Conservation (phyloP, 75 land plant species). For the Pinus albicaulis region DNA sequence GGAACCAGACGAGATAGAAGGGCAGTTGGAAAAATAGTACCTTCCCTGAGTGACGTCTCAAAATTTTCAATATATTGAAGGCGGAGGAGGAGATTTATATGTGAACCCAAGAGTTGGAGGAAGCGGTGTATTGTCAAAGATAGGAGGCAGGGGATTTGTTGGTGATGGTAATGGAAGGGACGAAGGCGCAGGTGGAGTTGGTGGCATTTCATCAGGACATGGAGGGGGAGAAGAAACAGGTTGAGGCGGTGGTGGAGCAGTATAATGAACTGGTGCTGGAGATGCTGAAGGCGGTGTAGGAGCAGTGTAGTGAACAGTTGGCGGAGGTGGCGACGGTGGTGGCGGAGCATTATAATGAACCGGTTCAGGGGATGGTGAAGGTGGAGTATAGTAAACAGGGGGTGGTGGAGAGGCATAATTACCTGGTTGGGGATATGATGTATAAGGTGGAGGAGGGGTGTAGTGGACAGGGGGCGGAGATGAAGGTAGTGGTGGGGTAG, state of each 20-base stretch:
- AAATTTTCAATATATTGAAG: constrained; percentile 3
- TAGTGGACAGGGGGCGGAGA: not conserved
- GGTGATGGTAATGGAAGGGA: not conserved
- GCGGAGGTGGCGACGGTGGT: constrained; percentile 14
- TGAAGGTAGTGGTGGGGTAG: not conserved
- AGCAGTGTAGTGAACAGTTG: not conserved
- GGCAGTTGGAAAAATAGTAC: not conserved
- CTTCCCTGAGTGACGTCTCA: not conserved
- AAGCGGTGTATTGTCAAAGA: constrained; percentile 9
- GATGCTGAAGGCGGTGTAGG: constrained; percentile 5
- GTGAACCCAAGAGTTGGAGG: constrained; percentile 17
- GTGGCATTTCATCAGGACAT: not conserved
- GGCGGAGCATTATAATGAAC: not conserved
- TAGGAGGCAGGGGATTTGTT: not conserved
- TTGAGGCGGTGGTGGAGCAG: not conserved
- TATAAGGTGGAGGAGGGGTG: not conserved
- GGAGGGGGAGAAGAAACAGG: constrained; percentile 1
- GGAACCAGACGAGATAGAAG: not conserved
- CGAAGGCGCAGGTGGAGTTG: constrained; percentile 8
- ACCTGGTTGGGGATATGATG: not conserved
- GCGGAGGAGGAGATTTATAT: constrained; percentile 26
- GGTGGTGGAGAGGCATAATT: not conserved
- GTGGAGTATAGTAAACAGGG: not conserved
- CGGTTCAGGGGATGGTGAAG: not conserved
- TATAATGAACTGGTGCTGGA: not conserved